A percentile compares a stretch with the other conserved stretches of the same genome.
Evolutionary conservation across 2,329 filamentous ascomycete genomes (phyloP).

Genomic region (Exutisphaerella laricina): DNA sequence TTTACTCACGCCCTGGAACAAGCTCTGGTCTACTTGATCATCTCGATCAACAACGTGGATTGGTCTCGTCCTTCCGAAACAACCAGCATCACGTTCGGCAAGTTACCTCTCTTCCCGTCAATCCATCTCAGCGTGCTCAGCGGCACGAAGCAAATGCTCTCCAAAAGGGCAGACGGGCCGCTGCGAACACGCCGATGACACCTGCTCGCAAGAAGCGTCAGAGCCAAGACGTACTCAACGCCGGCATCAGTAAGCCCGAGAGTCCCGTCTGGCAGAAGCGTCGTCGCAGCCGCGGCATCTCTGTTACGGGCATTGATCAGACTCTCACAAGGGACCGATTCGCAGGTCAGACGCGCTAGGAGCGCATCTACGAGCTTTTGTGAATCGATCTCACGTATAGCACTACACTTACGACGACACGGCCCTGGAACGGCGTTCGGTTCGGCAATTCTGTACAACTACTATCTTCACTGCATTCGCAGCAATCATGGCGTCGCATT

Average conservation of each 20-base stretch:
- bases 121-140: conserved; percentile 57
- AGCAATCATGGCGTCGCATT: neutral
- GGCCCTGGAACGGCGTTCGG: conserved; percentile 4
- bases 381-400: neutral
- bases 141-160: conserved; percentile 56
- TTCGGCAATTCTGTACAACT: conserved; percentile 4
- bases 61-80: conserved; percentile 71
- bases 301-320: conserved; percentile 15
- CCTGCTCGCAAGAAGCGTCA: conserved; percentile 51
- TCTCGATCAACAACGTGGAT: conserved; percentile 55
- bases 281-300: conserved; percentile 21
- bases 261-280: conserved; percentile 19
- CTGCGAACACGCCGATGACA: conserved; percentile 63
- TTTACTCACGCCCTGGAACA: conserved; percentile 2
- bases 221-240: conserved; percentile 23
- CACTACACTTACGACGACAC: conserved; percentile 2
- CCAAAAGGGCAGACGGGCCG: conserved; percentile 61
- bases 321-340: conserved; percentile 19
- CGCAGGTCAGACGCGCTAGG: conserved; percentile 3
- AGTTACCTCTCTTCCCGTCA: conserved; percentile 52
- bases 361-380: neutral
- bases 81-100: conserved; percentile 49
- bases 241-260: conserved; percentile 28
- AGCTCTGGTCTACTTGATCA: conserved; percentile 53
- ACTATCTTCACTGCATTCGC: neutral